Evolutionary conservation across 441 rosid species (phyloP), one percentile per base, ranked within the genome.

Genomic region (Eutrema salsugineum): DNA sequence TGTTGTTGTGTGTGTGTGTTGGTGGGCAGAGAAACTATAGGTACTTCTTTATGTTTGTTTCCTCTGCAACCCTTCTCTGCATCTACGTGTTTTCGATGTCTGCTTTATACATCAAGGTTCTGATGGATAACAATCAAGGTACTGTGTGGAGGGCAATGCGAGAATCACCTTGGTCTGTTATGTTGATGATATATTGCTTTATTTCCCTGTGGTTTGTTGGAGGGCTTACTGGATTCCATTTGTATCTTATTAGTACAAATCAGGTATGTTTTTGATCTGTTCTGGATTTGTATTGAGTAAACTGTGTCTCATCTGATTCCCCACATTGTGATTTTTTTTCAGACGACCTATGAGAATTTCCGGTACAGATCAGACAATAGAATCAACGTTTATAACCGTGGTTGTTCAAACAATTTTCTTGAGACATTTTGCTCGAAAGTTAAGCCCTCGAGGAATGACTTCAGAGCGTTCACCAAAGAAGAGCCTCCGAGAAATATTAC

Each of bases 261-360:
- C 98, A 94, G 91, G 99, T 90, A 66, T 70, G 87, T 82, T 61
- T 36, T 61, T 42, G 10, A 50, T 43, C 40, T 36, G 0, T 1
- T 70, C 19, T 0, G 6, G 8, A 32, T 39, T 30, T 46, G 32
- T 47, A 14, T 15, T 15, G 30, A 42, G 24, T 58, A 9, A 40
- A 27, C 2, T 65, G 5, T 62, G 0, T 36, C 62, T 12, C 40
- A 54, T 68, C 44, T 61, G 5, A 53, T 54, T 6, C 58, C 11
- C 8, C 12, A 42, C 58, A 30, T 49, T 76, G 44, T 5, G 5
- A 32, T 39, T 47, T 56, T 59, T 75, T 70, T 83, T 59, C 87
- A 94, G 97, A 92, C 98, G 24, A 94, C 97, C 9, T 90, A 92
- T 67, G 98, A 94, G 77, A 92, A 94, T 77, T 90, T 92, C 78